Evolutionary conservation across 106 monocot genomes (phyloP), one percentile per base, ranked within the genome.

Genomic region (Hemerocallis citrina): DNA sequence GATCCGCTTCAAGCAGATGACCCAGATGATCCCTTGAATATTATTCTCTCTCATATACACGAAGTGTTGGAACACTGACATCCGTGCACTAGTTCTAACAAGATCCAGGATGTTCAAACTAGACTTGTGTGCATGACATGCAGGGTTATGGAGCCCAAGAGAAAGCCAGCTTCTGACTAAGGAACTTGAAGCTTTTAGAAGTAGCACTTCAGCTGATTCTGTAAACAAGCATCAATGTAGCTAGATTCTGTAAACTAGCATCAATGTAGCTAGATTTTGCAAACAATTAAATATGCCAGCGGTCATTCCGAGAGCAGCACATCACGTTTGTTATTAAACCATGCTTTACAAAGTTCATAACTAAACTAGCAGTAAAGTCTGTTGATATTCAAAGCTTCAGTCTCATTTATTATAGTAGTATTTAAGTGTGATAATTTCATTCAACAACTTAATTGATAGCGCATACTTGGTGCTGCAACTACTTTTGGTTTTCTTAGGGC

Each of bases 1-100:
- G 96, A 96, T 88, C 96, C 96, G 45, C 87, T 96, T 69, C 69
- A 91, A 63, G 86, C 96, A 52, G 96, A 96, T 81, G 96, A 96
- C 62, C 96, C 96, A 3, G 91, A 96, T 41, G 96, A 96, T 68
- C 96, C 96, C 34, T 62, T 96, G 56, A 96, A 96, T 67, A 96
- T 96, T 61, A 66, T 96, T 31, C 71, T 96, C 49, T 46, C 87
- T 33, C 91, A 91, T 59, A 84, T 88, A 42, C 96, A 84, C 62
- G 84, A 88, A 56, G 84, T 96, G 32, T 77, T 88, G 91, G 77
- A 87, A 69, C 52, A 70, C 57, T 6, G 96, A 96, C 84, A 38
- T 82, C 94, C 65, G 80, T 86, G 63, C n/a, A 69, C 63, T 66
- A 69, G 62, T 48, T 81, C 96, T 32, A 96, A 91, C 63, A 81